Conservation (phyloP, 257 asterid genomes). For the Scutellaria baicalensis region DNA sequence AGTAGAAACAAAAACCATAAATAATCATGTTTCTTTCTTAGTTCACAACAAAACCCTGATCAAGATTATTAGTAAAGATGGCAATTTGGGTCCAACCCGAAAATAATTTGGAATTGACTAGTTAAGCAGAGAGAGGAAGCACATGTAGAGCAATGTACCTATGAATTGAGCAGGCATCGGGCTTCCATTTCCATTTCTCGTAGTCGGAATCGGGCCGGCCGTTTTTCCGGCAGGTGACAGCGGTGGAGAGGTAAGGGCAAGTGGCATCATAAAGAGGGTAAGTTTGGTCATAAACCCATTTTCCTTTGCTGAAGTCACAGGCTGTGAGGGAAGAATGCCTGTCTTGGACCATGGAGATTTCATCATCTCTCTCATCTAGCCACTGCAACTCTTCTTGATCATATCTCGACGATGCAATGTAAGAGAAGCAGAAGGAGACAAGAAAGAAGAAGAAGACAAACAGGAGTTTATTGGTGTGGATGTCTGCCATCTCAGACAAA, state of each 20-base stretch:
- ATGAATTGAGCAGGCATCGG: conserved; percentile 63
- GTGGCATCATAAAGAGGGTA: conserved; percentile 69
- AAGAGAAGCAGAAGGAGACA: conserved; percentile 13
- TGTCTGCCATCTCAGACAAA: conserved; percentile 30
- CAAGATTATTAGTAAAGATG: too few relatives aligned
- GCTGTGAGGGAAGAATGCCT: conserved; percentile 38
- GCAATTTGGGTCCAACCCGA: too few relatives aligned
- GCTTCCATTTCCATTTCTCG: conserved; percentile 85
- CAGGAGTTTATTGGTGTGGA: background rate
- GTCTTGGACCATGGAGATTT: conserved; percentile 40
- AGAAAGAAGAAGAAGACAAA: conserved; percentile 13
- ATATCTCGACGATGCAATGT: conserved; percentile 26
- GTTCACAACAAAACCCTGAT: too few relatives aligned
- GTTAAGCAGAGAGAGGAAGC: too few relatives aligned
- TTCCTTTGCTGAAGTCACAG: conserved; percentile 68
- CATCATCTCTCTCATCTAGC: conserved; percentile 55
- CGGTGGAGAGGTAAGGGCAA: conserved; percentile 71
- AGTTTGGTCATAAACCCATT: conserved; percentile 71
- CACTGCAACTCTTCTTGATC: conserved; percentile 50
- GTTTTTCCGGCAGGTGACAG: conserved; percentile 65
- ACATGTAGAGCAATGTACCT: conserved; percentile 37
- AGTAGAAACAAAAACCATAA: too few relatives aligned
- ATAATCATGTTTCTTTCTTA: too few relatives aligned
- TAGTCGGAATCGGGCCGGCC: conserved; percentile 91
- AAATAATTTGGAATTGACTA: too few relatives aligned